Evolutionary conservation across 1,284 basidiomycete species (phyloP), one percentile per base, ranked within the genome.

Genomic region (Apiotrichum domesticum): DNA sequence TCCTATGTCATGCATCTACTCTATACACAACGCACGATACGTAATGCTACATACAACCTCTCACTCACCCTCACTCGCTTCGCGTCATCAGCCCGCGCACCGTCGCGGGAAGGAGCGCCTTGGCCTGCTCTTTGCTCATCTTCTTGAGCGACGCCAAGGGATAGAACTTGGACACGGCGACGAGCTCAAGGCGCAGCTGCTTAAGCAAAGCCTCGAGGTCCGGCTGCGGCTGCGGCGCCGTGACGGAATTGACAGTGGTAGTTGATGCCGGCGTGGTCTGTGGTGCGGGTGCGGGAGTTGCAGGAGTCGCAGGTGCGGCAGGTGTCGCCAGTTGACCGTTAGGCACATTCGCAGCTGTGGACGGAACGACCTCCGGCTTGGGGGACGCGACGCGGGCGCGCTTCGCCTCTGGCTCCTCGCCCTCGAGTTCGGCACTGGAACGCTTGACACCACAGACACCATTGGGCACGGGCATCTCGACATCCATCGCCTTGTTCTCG

Each of bases 131-230:
- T 49, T 63, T 64, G 9, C 55, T 56, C 68, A 75, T 71, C 62
- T 72, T 72, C 54, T 64, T 65, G 34, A 75, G 55, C 51, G 69
- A 69, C 10, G 70, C 67, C 34, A 75, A 57, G 3, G 73, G 73
- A 51, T 73, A 75, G 55, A 72, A 75, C 56, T 75, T 75, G 56
- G 65, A 65, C 60, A 73, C 50, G 32, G 70, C 70, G 1, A 73
- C 61, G 40, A 75, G 59, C 57, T 75, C 73, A 46, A 75, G 60
- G 49, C 73, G 58, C n/a, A 75, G 54, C 35, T 57, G 46, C n/a
- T 59, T 60, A 8, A 72, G 44, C 2, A 52, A 63, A 6, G 59
- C 50, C 14, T 65, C 62, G 29, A 41, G 51, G 43, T 58, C 56
- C 39, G 34, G 13, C 34, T 34, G 35, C 4, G 39, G 4, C 14